Evolutionary conservation across 139 green algal species (phyloP), one percentile per base, ranked within the genome.

Genomic region (Haematococcus lacustris): DNA sequence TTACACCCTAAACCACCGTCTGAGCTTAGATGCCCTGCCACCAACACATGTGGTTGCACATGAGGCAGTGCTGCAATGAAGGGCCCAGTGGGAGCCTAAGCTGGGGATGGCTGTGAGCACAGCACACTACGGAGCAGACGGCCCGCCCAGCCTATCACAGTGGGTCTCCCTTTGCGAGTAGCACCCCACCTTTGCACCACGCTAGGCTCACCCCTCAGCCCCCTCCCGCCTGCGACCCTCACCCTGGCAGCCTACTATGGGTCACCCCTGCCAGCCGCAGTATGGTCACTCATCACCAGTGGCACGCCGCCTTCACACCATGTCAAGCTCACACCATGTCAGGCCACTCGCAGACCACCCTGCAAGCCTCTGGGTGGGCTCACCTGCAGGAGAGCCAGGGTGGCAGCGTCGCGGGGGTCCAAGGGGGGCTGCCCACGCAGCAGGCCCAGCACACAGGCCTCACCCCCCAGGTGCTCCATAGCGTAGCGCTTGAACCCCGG

Each of bases 331-430:
- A 65, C 9, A 65, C 26, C 21, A n/a, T 65, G 5, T 13, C 21
- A 30, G 9, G 26, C 17, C 9, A 30, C 21, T 65, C 5, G 23
- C 57, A 35, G 57, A 37, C 57, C 25, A n/a, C 25, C 5, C 57
- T 35, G 9, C 23, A 37, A 65, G 57, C 17, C 26, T 68, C 26
- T 41, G n/a, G 61, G 30, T 43, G 87, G 78, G 4, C 86, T 23
- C 7, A 50, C 67, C 67, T 64, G 41, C 67, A 94, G 76, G 41
- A 95, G 78, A 17, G 86, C 69, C 5, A 84, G 80, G 38, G 80
- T 83, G n/a, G 78, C 83, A 2, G 84, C 88, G 71, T 95, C 90
- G 0, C 86, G 71, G 1, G 73, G 68, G 78, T 91, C 86, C 33
- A 93, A 66, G 1, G 51, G 26, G 6, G 50, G 32, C 57, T 35